Conservation (phyloP, 2,329 filamentous ascomycete genomes). For the Boeremia lycopersici region DNA sequence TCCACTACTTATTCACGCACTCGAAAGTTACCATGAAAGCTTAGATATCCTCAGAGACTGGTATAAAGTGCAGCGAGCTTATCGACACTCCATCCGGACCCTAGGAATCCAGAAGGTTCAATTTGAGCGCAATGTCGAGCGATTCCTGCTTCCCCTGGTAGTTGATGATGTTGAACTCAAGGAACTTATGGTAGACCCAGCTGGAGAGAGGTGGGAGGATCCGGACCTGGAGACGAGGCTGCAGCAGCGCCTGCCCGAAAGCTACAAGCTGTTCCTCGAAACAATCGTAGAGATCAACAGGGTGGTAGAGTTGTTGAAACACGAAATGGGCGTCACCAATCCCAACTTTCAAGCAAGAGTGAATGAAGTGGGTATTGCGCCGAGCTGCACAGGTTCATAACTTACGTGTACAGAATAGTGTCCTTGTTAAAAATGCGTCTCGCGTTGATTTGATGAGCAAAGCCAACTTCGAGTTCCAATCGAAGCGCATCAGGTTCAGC, state of each 20-base stretch:
- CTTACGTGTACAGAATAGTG: too few species aligned
- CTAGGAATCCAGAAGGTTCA: not conserved
- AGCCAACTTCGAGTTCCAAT: too few species aligned
- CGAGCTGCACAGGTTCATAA: too few species aligned
- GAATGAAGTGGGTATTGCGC: not conserved
- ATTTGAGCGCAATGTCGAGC: not conserved
- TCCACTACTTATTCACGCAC: conserved; percentile 20
- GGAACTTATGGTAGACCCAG: not conserved
- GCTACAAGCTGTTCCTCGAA: not conserved
- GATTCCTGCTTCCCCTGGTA: not conserved
- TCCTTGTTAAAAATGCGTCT: too few species aligned
- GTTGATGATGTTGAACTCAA: not conserved
- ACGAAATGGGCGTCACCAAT: not conserved
- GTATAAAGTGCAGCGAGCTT: not conserved
- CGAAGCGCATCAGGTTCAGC: too few species aligned
- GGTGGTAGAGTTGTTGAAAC: not conserved
- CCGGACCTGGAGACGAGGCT: not conserved
- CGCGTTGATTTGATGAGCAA: too few species aligned
- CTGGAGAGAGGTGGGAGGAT: not conserved
- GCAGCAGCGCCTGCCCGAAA: not conserved
- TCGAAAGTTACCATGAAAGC: not conserved
- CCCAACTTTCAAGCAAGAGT: not conserved
- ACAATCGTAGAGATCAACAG: not conserved
- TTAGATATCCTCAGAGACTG: not conserved
- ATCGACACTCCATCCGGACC: not conserved